Evolutionary conservation across 2,329 filamentous ascomycete species (phyloP).

Genomic region (Paecilomyces sp.): DNA sequence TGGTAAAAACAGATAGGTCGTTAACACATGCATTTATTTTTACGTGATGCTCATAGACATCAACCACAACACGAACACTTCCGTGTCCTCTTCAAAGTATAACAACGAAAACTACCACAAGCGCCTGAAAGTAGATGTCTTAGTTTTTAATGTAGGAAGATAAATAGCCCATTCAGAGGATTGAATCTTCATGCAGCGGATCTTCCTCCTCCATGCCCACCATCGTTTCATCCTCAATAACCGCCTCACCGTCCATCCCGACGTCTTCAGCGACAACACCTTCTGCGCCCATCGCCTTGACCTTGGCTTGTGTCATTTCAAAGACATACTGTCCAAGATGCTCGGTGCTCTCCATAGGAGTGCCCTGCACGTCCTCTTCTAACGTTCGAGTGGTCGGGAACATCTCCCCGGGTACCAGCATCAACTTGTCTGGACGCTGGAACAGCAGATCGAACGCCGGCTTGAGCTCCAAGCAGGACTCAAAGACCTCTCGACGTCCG

Average conservation of each 20-base stretch:
- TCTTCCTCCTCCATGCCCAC: slow-evolving; percentile 26
- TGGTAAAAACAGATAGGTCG: neutral
- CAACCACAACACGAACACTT: neutral
- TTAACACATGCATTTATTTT: neutral
- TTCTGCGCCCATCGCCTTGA: slow-evolving; percentile 49
- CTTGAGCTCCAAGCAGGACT: slow-evolving; percentile 77
- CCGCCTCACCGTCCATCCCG: slow-evolving; percentile 21
- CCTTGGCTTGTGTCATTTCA: slow-evolving; percentile 79
- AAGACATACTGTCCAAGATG: slow-evolving; percentile 94
- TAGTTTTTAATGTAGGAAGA: neutral
- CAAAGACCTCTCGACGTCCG: slow-evolving; percentile 80
- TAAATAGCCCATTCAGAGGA: slow-evolving; percentile 1
- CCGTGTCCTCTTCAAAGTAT: neutral
- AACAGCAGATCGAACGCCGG: slow-evolving; percentile 77
- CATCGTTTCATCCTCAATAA: slow-evolving; percentile 29
- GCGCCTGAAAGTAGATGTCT: neutral
- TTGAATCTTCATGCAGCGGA: slow-evolving; percentile 22
- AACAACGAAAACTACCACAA: neutral
- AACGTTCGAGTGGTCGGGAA: slow-evolving; percentile 59
- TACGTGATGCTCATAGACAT: neutral
- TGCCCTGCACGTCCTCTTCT: slow-evolving; percentile 44
- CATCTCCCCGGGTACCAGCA: slow-evolving; percentile 78
- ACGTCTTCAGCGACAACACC: slow-evolving; percentile 29
- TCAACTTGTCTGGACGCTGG: slow-evolving; percentile 70
- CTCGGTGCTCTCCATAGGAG: slow-evolving; percentile 82